A percentile compares a stretch with the other conserved stretches of the same genome.
Evolutionary conservation across 805 yeast genomes (phyloP).

Genomic region (Torulaspora indica): DNA sequence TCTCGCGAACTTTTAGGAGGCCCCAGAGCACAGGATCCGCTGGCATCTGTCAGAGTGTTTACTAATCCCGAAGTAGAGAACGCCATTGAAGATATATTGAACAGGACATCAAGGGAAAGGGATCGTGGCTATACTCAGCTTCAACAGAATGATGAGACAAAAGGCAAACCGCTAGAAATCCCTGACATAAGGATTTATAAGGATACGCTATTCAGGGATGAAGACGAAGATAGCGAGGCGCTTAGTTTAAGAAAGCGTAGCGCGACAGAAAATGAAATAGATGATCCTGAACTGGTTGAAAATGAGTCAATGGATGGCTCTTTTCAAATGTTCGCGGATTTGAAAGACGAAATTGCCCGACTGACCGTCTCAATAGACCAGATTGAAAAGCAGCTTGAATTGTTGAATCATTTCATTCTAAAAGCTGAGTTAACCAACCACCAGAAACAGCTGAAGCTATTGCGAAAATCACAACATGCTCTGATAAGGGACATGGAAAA

Average conservation of each 20-base stretch:
- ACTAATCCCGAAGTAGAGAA: constrained; percentile 34
- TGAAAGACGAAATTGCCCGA: constrained; percentile 62
- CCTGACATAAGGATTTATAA: background rate
- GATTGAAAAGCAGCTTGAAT: constrained; percentile 55
- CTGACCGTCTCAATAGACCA: constrained; percentile 54
- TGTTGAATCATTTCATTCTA: constrained; percentile 60
- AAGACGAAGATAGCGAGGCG: constrained; percentile 8
- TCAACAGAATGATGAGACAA: background rate
- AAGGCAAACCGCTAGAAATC: constrained; percentile 1
- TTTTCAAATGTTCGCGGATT: constrained; percentile 19
- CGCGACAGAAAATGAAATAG: constrained; percentile 16
- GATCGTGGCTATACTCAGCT: constrained; percentile 1
- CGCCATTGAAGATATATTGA: constrained; percentile 32
- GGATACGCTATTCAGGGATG: constrained; percentile 14
- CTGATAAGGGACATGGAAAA: constrained; percentile 66
- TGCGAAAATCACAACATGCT: constrained; percentile 62
- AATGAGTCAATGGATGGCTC: constrained; percentile 1
- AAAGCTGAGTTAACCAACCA: constrained; percentile 87
- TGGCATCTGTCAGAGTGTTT: constrained; percentile 16
- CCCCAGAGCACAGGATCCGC: background rate
- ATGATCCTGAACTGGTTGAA: constrained; percentile 25
- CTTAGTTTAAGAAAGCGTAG: background rate
- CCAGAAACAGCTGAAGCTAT: constrained; percentile 58
- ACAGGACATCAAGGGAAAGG: constrained; percentile 21
- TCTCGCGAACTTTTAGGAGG: background rate